Evolutionary conservation across 345 rosid genomes (phyloP).

Genomic region (Aethionema arabicum): DNA sequence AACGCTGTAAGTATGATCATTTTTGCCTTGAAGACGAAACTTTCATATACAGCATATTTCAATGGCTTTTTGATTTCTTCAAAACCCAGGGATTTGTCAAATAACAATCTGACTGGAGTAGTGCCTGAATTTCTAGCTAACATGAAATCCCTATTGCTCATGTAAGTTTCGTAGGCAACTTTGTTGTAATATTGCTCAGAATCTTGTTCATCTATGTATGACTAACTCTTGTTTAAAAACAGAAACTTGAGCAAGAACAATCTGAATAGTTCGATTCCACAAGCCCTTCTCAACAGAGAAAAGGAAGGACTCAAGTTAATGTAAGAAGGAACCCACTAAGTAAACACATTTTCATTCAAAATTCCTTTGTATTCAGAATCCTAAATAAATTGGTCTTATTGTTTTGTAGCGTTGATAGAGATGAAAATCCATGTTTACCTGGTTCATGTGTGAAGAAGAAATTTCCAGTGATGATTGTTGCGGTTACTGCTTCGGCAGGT

Average conservation of each 20-base stretch:
- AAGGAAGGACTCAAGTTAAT: neutral
- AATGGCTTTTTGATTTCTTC: neutral
- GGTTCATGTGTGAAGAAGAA: slow-evolving; percentile 1
- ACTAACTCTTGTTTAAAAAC: neutral
- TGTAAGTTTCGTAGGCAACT: slow-evolving; percentile 38
- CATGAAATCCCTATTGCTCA: slow-evolving; percentile 34
- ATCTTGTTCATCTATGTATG: neutral
- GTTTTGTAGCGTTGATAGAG: slow-evolving; percentile 11
- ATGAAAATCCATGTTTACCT: slow-evolving; percentile 15
- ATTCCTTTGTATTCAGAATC: neutral
- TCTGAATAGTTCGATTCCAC: slow-evolving; percentile 41
- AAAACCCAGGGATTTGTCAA: slow-evolving; percentile 53
- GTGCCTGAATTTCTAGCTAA: slow-evolving; percentile 50
- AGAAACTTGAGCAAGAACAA: slow-evolving; percentile 42
- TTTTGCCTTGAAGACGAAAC: neutral
- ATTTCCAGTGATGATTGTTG: neutral
- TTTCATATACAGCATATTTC: neutral
- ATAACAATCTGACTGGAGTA: slow-evolving; percentile 44
- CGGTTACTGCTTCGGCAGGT: slow-evolving; percentile 4
- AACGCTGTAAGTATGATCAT: slow-evolving; percentile 39
- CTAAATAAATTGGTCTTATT: neutral
- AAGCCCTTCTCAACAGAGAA: slow-evolving; percentile 16
- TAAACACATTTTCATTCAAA: too few relatives aligned
- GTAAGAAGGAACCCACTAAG: slow-evolving; percentile 9
- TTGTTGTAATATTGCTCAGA: neutral